phyloP scores from a whole-genome alignment of 192 early-diverging fungal species.

The Pecoramyces ruminantium region DNA sequence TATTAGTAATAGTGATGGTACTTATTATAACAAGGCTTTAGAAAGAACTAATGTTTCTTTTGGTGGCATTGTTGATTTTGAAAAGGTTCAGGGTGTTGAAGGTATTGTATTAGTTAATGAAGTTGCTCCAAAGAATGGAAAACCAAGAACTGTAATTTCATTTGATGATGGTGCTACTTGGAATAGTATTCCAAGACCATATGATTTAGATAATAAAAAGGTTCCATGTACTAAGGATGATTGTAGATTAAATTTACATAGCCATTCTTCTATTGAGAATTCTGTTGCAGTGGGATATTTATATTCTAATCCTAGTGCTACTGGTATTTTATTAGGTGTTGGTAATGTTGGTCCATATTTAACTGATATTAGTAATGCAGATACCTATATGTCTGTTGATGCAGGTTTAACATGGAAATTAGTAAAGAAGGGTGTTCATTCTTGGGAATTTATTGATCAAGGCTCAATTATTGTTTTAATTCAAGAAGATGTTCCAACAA shows the following conservation, averaged over 20 bases:
- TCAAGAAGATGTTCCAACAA: background rate
- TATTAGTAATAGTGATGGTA: conserved; percentile 75
- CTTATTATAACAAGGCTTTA: conserved; percentile 56
- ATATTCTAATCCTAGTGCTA: background rate
- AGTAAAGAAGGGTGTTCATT: background rate
- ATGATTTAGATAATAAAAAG: background rate
- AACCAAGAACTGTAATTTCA: conserved; percentile 56
- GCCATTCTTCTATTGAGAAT: background rate
- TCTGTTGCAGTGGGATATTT: conserved; percentile 5
- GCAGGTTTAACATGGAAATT: conserved; percentile 1
- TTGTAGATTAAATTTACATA: background rate
- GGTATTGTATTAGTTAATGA: conserved; percentile 81
- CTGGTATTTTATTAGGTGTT: conserved; percentile 2
- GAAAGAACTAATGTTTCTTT: conserved; percentile 46
- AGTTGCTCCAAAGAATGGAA: conserved; percentile 23
- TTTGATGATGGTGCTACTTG: conserved; percentile 64
- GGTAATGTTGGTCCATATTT: conserved; percentile 3
- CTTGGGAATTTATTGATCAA: conserved; percentile 4
- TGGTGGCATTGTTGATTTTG: conserved; percentile 55
- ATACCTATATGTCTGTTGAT: conserved; percentile 3
- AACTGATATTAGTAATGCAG: background rate
- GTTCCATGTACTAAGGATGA: background rate
- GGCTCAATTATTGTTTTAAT: conserved; percentile 1
- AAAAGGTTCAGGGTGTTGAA: conserved; percentile 70
- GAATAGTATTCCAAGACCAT: background rate